A percentile compares a stretch with the other conserved stretches of the same genome.
Conservation (phyloP, 1,284 basidiomycete genomes). For the Earliella scabrosa region DNA sequence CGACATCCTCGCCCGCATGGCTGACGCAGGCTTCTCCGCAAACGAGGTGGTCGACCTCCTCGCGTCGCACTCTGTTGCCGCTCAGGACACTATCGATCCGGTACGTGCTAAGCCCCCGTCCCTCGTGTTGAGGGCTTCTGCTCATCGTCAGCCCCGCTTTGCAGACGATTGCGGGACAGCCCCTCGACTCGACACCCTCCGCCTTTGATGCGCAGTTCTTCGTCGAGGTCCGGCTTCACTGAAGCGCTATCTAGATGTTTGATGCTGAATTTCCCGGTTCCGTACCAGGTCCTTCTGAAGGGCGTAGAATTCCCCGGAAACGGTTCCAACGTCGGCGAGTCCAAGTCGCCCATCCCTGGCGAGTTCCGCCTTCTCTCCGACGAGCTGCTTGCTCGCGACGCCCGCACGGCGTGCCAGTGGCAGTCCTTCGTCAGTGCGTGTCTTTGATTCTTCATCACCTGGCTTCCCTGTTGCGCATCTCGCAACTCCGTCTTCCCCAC, state of each 20-base stretch:
- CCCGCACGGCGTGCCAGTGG: constrained; percentile 41
- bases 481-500: too few species aligned
- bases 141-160: background rate
- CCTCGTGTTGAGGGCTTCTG: too few species aligned
- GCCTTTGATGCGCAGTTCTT: constrained; percentile 45
- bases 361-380: constrained; percentile 49
- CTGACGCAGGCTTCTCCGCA: constrained; percentile 43
- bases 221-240: constrained; percentile 36
- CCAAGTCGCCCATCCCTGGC: constrained; percentile 38
- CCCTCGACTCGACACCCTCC: constrained; percentile 44
- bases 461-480: too few species aligned
- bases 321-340: constrained; percentile 40
- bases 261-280: too few species aligned
- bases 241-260: too few species aligned
- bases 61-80: constrained; percentile 42
- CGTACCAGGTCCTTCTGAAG: constrained; percentile 31
- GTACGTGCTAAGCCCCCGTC: background rate
- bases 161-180: constrained; percentile 29
- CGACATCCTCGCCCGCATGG: constrained; percentile 40
- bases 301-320: constrained; percentile 28
- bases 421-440: constrained; percentile 34
- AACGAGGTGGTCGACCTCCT: constrained; percentile 44
- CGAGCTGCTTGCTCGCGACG: constrained; percentile 38
- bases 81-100: constrained; percentile 41
- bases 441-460: background rate